Evolutionary conservation across 2,329 filamentous ascomycete species (phyloP).

Genomic region (Spiromastix sp.): DNA sequence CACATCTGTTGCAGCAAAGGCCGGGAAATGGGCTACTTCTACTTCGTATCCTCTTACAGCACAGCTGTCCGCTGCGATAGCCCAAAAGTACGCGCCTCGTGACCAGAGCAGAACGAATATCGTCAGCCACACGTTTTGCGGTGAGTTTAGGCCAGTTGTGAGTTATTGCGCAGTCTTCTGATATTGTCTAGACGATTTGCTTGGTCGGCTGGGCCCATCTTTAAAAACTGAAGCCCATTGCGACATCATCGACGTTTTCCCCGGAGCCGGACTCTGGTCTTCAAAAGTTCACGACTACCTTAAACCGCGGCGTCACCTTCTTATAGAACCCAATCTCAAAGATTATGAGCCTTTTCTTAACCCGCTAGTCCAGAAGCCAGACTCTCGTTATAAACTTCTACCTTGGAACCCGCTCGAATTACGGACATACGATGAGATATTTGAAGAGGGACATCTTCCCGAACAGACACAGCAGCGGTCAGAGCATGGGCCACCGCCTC

Average conservation of each 20-base stretch:
- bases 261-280: conserved; percentile 71
- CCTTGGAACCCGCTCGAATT: conserved; percentile 47
- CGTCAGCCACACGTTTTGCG: conserved; percentile 23
- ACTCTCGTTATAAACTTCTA: conserved; percentile 40
- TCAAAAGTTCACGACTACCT: conserved; percentile 62
- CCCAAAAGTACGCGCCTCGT: conserved; percentile 14
- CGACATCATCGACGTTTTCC: conserved; percentile 80
- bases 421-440: conserved; percentile 39
- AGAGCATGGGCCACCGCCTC: conserved; percentile 31
- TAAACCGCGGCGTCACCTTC: conserved; percentile 68
- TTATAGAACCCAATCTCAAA: conserved; percentile 61
- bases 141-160: conserved; percentile 15
- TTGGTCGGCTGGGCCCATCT: conserved; percentile 58
- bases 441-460: conserved; percentile 33
- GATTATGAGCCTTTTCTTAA: conserved; percentile 53
- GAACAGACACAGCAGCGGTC: conserved; percentile 40
- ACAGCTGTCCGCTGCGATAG: conserved; percentile 8
- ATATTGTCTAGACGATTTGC: conserved; percentile 48
- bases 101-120: conserved; percentile 14
- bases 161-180: too few relatives aligned
- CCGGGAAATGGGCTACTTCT: conserved; percentile 1
- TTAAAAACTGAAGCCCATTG: conserved; percentile 64
- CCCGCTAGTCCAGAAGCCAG: conserved; percentile 42
- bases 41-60: conserved; percentile 16
- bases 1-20: too few relatives aligned